A percentile compares a stretch with the other conserved stretches of the same genome.
Evolutionary conservation across 1,284 basidiomycete species (phyloP).

Genomic region (Phellinidium pouzarii): DNA sequence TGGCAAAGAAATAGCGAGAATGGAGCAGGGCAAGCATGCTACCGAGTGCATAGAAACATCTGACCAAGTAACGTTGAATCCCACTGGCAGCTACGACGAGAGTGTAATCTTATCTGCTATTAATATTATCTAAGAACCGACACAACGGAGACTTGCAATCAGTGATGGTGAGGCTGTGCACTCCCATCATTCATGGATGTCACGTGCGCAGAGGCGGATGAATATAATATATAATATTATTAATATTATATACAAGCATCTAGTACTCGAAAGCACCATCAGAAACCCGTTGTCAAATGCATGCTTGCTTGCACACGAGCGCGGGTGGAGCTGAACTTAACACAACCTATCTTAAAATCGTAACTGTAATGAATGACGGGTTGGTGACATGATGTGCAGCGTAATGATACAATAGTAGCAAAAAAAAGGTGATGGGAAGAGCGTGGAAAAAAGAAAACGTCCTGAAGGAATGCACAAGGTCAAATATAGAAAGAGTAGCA

Average conservation of each 20-base stretch:
- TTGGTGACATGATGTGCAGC: conserved; percentile 14
- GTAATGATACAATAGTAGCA: background rate
- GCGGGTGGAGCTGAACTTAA: background rate
- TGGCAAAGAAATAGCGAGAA: no score
- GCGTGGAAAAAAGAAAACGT: conserved; percentile 5
- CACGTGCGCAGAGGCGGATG: no score
- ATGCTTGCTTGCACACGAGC: background rate
- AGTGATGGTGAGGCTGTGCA: background rate
- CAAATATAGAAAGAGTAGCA: conserved; percentile 2
- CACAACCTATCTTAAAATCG: no score
- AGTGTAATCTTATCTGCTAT: background rate
- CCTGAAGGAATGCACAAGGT: conserved; percentile 17
- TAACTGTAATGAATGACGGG: no score
- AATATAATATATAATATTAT: no score
- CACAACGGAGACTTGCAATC: background rate
- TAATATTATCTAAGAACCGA: no score
- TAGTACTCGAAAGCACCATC: no score
- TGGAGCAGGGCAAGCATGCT: no score
- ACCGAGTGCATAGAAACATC: no score
- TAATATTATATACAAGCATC: no score
- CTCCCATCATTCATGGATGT: background rate
- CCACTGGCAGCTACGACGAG: no score
- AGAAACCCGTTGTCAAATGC: background rate
- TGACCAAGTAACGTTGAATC: no score
- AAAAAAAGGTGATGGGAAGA: conserved; percentile 16